Percentiles rank a stretch among this genome's conserved stretches.
phyloP scores from a whole-genome alignment of 2,329 filamentous ascomycete species.

The Arthrobotrys sinensis region DNA sequence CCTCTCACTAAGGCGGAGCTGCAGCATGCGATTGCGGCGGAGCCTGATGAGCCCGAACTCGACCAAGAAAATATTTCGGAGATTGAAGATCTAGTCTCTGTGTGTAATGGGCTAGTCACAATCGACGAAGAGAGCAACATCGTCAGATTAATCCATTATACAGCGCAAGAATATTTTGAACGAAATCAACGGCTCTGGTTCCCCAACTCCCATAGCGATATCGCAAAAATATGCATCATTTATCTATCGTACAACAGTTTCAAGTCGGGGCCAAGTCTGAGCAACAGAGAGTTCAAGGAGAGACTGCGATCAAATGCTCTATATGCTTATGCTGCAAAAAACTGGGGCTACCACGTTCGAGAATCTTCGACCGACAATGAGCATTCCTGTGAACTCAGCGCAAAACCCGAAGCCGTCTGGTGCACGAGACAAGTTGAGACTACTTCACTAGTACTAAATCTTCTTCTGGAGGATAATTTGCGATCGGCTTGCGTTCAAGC shows the following conservation, averaged over 20 bases:
- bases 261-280: neutral
- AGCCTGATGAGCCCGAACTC: slow-evolving; percentile 6
- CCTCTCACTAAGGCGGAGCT: slow-evolving; percentile 21
- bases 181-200: neutral
- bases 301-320: slow-evolving; percentile 12
- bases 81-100: slow-evolving; percentile 23
- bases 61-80: slow-evolving; percentile 20
- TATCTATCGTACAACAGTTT: slow-evolving; percentile 39
- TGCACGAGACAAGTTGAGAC: neutral
- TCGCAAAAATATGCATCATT: slow-evolving; percentile 27
- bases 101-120: slow-evolving; percentile 65
- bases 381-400: neutral
- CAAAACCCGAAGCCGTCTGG: neutral
- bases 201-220: neutral
- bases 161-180: slow-evolving; percentile 65
- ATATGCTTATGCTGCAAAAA: slow-evolving; percentile 18
- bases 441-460: neutral
- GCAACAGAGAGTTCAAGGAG: neutral
- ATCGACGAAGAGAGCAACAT: slow-evolving; percentile 64
- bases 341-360: slow-evolving; percentile 30
- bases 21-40: slow-evolving; percentile 22
- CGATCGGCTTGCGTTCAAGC: neutral
- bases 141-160: slow-evolving; percentile 65
- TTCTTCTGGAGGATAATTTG: neutral
- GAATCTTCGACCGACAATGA: neutral